Base-by-base conservation (phyloP, 345 rosid species). In the Camelina hispida region DNA sequence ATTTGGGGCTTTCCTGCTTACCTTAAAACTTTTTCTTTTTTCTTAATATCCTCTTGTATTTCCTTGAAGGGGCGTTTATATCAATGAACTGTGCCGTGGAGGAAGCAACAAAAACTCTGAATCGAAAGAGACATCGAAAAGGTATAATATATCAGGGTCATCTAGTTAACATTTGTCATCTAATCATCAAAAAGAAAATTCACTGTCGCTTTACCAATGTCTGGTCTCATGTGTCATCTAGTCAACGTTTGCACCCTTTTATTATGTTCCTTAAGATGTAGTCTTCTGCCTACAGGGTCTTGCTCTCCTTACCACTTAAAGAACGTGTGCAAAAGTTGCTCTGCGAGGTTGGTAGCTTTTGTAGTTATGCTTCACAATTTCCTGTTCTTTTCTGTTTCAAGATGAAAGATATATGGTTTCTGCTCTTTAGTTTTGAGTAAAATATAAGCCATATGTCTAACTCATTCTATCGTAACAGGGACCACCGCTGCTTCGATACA, bases 291-390 rank as follows among this genome's bases (percentile, higher is more conserved):
- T 85, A 75, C 97, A 94, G 97, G 91, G 68, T 16, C 53, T 81
- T 95, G 76, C 81, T 84, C 60, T 79, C 89, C 30, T 62, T 87
- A 78, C 82, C 98, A 11, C 77, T 85, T 50, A 89, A 87, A 74
- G 96, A 89, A 63, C 95, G 91, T 16, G 11, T 92, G 52, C 78
- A 84, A 87, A 89, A 79, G 80, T 48, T 95, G 78, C 87, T 95
- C 38, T 74, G 76, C 46, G 86, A 92, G 97, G 97, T 94, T 43
- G 79, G 90, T 85, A 68, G 38, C 76, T 25, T 58, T 58, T 76
- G 16, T 42, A 67, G 14, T 44, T 55, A 38, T 57, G 30, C 9
- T 48, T 58, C 25, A 48, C 66, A 44, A 15, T 58, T 48, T 58
- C 61, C 15, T 35, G 59, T 66, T 47, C 9, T 47, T 66, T 46